Conservation (phyloP, 257 asterid species). For the Solanum boliviense region DNA sequence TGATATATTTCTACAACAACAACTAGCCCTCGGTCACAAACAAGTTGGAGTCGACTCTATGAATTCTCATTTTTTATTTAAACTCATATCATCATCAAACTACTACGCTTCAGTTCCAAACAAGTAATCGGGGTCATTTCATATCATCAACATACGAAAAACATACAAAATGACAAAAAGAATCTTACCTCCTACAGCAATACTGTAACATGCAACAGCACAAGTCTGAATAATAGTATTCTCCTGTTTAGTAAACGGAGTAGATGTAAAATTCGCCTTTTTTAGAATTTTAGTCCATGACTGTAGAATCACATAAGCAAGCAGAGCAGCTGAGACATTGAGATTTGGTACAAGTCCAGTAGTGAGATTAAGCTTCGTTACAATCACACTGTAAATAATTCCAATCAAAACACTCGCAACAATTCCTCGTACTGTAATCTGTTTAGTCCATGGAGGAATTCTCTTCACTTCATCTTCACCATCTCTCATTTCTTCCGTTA, state of each 20-base stretch:
- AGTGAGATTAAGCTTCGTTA: conserved; percentile 16
- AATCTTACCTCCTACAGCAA: conserved; percentile 14
- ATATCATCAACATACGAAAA: background rate
- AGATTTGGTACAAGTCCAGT: conserved; percentile 21
- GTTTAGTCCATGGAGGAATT: conserved; percentile 19
- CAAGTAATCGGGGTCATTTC: background rate
- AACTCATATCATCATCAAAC: background rate
- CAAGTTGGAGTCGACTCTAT: background rate
- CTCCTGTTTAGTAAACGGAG: conserved; percentile 19
- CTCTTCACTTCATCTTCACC: conserved; percentile 14
- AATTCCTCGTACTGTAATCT: conserved; percentile 13
- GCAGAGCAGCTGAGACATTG: conserved; percentile 20
- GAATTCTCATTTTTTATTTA: background rate
- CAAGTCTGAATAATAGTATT: conserved; percentile 20
- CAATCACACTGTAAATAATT: conserved; percentile 12
- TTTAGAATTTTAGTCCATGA: conserved; percentile 15
- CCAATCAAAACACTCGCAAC: conserved; percentile 15
- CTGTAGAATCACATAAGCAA: conserved; percentile 9
- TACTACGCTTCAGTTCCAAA: background rate
- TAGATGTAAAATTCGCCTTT: conserved; percentile 3
- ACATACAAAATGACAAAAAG: background rate
- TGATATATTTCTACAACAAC: background rate
- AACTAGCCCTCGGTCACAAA: background rate
- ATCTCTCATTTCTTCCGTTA: conserved; percentile 8
- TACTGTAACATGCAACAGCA: conserved; percentile 26